A percentile compares a stretch with the other conserved stretches of the same genome.
These are phyloP conservation scores for Jatropha multifida DNA, from an alignment of 441 rosid species.

Conservation along the genomic window DNA sequence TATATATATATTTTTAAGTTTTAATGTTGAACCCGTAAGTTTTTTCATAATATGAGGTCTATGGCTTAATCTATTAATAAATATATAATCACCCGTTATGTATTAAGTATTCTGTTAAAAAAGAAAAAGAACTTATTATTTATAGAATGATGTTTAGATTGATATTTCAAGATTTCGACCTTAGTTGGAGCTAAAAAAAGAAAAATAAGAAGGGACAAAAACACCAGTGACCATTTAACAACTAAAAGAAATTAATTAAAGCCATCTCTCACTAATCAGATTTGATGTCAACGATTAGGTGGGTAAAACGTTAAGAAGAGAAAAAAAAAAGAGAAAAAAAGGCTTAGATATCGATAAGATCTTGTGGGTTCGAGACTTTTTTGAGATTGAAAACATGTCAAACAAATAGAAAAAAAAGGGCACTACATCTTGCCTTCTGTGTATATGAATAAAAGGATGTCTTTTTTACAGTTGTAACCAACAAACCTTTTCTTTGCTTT, in stretches of 20 bases:
- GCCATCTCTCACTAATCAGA: not conserved
- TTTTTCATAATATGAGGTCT: too few species aligned
- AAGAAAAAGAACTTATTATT: too few species aligned
- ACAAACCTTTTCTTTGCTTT: not conserved
- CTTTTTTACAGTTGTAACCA: slow-evolving; percentile 15
- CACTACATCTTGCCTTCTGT: not conserved
- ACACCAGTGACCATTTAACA: not conserved
- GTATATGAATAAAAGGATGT: not conserved
- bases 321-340: not conserved
- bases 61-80: too few species aligned
- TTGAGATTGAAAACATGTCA: not conserved
- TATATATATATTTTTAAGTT: too few species aligned
- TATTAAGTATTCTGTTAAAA: too few species aligned
- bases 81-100: too few species aligned
- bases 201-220: not conserved
- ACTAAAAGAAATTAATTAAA: not conserved
- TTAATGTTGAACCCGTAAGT: too few species aligned
- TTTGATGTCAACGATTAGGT: slow-evolving; percentile 8
- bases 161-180: not conserved
- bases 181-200: too few species aligned
- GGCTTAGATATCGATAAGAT: not conserved
- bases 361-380: not conserved
- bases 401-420: too few species aligned
- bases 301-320: not conserved
- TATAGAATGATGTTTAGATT: not conserved